Percentiles rank a stretch among this genome's conserved stretches.
Evolutionary conservation across 2,329 filamentous ascomycete species (phyloP).

Genomic region (Fusarium verticillioides): DNA sequence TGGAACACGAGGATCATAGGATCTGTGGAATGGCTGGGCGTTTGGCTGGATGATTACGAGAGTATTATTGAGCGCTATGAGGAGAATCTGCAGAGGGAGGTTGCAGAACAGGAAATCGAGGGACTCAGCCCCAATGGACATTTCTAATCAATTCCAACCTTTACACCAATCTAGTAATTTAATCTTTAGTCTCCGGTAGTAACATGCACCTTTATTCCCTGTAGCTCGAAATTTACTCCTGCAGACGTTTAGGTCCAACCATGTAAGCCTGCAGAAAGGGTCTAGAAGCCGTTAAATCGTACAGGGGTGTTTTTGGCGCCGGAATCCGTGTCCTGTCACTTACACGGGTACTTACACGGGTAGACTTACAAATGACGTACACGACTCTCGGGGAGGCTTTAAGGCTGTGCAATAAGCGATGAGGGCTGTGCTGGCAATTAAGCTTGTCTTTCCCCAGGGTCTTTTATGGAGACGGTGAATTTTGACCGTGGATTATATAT

Average conservation of each 20-base stretch:
- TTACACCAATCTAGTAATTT: background rate
- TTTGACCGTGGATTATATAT: conserved; percentile 23
- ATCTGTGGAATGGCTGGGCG: conserved; percentile 26
- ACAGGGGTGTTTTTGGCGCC: background rate
- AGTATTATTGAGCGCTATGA: conserved; percentile 24
- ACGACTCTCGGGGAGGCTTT: conserved; percentile 21
- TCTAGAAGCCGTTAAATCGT: conserved; percentile 14
- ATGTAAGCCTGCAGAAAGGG: background rate
- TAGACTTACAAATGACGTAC: conserved; percentile 16
- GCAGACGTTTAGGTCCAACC: too few relatives aligned
- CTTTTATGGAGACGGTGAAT: conserved; percentile 31
- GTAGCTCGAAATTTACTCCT: background rate
- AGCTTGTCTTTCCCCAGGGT: conserved; percentile 27
- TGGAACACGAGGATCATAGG: conserved; percentile 35
- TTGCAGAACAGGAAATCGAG: conserved; percentile 22
- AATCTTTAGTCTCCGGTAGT: background rate
- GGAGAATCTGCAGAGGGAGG: conserved; percentile 27
- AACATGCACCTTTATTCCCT: background rate
- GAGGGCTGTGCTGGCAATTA: conserved; percentile 25
- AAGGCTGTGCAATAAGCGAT: conserved; percentile 11
- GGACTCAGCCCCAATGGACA: conserved; percentile 28
- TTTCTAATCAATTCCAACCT: conserved; percentile 8
- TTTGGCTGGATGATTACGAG: conserved; percentile 32
- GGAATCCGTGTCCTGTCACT: conserved; percentile 2
- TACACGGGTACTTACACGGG: background rate